Conservation (phyloP, 176 grass and related monocot genomes). For the Hsuehochloa calcarea region DNA sequence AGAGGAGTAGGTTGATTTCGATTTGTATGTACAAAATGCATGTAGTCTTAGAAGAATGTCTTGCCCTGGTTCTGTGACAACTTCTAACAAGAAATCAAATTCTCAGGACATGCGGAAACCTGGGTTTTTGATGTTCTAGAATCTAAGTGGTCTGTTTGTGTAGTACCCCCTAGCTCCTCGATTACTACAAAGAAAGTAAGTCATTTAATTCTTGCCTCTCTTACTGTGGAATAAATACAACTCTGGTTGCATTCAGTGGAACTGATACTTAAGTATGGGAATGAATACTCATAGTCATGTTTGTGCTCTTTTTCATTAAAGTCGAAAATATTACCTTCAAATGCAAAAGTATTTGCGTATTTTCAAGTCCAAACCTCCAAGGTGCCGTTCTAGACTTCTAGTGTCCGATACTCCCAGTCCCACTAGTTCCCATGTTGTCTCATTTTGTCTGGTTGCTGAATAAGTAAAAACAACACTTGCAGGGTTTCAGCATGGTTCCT, state of each 20-base stretch:
- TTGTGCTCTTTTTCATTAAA: background rate
- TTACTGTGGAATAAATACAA: background rate
- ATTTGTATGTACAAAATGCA: background rate
- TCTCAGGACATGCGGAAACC: conserved; percentile 57
- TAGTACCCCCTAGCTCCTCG: conserved; percentile 61
- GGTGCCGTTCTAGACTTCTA: background rate
- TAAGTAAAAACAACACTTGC: conserved; percentile 22
- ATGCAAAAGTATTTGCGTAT: background rate
- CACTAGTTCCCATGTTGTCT: background rate
- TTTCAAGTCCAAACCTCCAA: background rate
- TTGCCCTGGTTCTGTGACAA: background rate
- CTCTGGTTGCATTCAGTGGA: background rate
- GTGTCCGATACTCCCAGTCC: background rate
- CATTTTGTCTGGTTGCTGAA: conserved; percentile 24
- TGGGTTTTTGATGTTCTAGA: conserved; percentile 73
- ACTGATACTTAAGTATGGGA: background rate
- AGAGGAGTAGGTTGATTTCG: conserved; percentile 5
- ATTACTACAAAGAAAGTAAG: conserved; percentile 85
- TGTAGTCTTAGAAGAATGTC: background rate
- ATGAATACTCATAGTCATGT: background rate
- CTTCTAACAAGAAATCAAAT: conserved; percentile 34
- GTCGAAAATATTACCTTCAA: background rate
- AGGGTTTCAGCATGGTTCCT: conserved; percentile 94
- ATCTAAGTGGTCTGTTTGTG: conserved; percentile 71
- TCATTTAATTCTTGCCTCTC: background rate